Percentiles rank a stretch among this genome's conserved stretches.
These are phyloP conservation scores for Plantago coronopus DNA, from an alignment of 305 asterid genomes.

Conservation along the genomic window DNA sequence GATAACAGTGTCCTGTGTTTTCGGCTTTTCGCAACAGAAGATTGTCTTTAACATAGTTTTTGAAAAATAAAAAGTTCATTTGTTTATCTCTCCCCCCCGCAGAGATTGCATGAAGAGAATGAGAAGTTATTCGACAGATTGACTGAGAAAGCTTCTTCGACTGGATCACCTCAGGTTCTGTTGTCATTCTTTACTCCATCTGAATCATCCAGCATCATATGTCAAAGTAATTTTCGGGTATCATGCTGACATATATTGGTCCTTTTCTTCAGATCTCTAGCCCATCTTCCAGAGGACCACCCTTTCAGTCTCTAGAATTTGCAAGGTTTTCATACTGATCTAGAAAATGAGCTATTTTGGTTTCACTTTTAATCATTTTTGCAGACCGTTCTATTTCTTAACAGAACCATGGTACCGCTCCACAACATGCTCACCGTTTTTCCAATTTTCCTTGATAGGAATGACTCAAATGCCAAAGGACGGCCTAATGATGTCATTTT, in stretches of 20 bases:
- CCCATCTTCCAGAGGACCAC: constrained; percentile 57
- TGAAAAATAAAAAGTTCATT: not conserved
- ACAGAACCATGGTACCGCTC: constrained; percentile 2
- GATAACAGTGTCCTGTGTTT: constrained; percentile 15
- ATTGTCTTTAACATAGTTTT: constrained; percentile 4
- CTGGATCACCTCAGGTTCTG: constrained; percentile 84
- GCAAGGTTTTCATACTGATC: constrained; percentile 54
- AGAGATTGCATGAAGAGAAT: constrained; percentile 98
- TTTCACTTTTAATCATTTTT: constrained; percentile 3
- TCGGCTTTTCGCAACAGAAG: constrained; percentile 27
- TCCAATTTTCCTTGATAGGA: constrained; percentile 44
- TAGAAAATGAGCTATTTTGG: constrained; percentile 15
- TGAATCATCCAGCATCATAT: constrained; percentile 10
- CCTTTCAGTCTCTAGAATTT: constrained; percentile 50
- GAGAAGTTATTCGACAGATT: constrained; percentile 92
- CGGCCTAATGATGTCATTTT: constrained; percentile 50
- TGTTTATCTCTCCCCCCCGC: constrained; percentile 23
- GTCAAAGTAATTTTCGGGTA: constrained; percentile 20
- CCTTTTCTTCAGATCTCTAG: constrained; percentile 55
- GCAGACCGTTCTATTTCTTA: constrained; percentile 15
- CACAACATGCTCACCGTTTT: constrained; percentile 14
- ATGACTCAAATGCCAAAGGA: constrained; percentile 48
- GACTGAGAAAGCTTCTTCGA: constrained; percentile 78
- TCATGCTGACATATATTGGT: constrained; percentile 20
- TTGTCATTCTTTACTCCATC: constrained; percentile 20